Evolutionary conservation across 179 eudicot species (phyloP).

Genomic region (Silene coronaria): DNA sequence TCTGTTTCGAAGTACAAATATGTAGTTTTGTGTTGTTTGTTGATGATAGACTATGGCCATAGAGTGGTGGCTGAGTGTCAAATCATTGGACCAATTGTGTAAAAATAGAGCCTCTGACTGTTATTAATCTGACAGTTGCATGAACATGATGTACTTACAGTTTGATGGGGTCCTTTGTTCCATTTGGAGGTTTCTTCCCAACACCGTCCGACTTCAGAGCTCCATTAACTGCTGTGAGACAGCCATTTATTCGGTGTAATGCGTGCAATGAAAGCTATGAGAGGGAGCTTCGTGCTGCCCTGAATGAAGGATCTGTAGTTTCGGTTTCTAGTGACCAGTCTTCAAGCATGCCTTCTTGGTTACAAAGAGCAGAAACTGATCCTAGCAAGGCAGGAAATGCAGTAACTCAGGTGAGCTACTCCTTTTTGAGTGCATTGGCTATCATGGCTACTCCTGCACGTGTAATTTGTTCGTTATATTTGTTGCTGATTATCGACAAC

Average conservation of each 20-base stretch:
- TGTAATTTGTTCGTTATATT: neutral
- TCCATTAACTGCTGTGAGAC: slow-evolving; percentile 31
- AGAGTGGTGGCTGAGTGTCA: neutral
- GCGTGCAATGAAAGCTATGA: slow-evolving; percentile 61
- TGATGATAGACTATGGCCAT: neutral
- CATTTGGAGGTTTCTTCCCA: slow-evolving; percentile 90
- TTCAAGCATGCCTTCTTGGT: slow-evolving; percentile 46
- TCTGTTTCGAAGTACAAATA: neutral
- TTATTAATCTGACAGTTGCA: slow-evolving; percentile 35
- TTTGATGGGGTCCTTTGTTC: slow-evolving; percentile 96
- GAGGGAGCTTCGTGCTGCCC: slow-evolving; percentile 44
- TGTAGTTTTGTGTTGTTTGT: neutral
- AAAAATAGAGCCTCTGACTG: too few relatives aligned
- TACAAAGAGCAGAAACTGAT: slow-evolving; percentile 39
- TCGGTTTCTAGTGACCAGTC: slow-evolving; percentile 43
- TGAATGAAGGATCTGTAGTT: slow-evolving; percentile 40
- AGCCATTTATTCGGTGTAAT: slow-evolving; percentile 39
- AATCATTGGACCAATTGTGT: neutral
- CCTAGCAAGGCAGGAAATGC: slow-evolving; percentile 34
- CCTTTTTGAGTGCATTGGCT: slow-evolving; percentile 18
- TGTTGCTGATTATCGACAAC: neutral
- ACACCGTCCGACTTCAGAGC: slow-evolving; percentile 49
- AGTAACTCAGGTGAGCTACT: slow-evolving; percentile 44
- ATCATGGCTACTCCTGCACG: neutral
- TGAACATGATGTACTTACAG: slow-evolving; percentile 56